Base-by-base conservation (phyloP, 176 grass and related monocot genomes). In the Microstegium vimineum region DNA sequence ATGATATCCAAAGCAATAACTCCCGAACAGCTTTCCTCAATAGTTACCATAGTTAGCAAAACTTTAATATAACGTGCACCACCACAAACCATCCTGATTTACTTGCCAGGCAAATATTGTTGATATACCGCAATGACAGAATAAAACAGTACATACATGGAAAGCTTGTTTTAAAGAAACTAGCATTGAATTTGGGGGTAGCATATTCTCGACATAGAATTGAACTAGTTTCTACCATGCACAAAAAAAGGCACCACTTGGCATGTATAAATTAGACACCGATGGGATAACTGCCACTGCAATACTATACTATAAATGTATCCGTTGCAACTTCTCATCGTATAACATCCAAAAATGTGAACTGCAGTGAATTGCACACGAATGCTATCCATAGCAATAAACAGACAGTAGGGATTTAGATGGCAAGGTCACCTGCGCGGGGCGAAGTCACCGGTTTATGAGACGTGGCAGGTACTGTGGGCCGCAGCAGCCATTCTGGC, bases 401-500 rank as follows among this genome's bases (percentile, higher is more conserved):
- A 78, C 18, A 26, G 23, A 62, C 17, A 37, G 5, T 60, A 26
- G 40, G 35, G 16, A 30, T 57, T 36, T 32, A 22, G 3, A 60
- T 30, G 41, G 35, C 27, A 5, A 86, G 69, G 45, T 83, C 81
- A 94, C 91, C 91, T 31, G 64, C 47, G n/a, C 49, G 76, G 5
- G 79, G 37, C 10, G 85, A 94, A 62, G 88, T 88, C 20, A 26
- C 86, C 17, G 79, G 51, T 35, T 76, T 76, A 1, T 80, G 62
- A 4, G 65, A 26, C 1, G 69, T 42, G 33, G 56, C 74, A 18
- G 85, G n/a, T 54, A 74, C 66, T 22, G 82, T 33, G 0, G 76
- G 26, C 49, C 85, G 79, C 14, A 88, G 68, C 83, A 90, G 73
- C 91, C 91, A 94, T 80, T 94, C 87, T 0, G 91, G 91, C 76